Base-by-base conservation (phyloP, 306 rosid genomes). In the Cicer judaicum region DNA sequence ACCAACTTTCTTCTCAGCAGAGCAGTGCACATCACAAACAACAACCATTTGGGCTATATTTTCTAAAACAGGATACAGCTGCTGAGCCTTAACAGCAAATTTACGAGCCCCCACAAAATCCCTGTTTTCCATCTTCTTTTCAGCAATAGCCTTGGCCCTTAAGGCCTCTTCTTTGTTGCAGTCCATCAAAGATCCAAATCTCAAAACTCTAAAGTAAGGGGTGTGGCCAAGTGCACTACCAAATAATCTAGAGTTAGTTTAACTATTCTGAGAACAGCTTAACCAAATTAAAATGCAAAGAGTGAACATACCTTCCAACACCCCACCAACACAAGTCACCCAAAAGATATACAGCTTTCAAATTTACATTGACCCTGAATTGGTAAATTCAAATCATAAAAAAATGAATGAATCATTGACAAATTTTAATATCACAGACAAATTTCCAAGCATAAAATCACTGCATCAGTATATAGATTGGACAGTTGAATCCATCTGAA, bases 151-250 rank as follows among this genome's bases (percentile, higher is more conserved):
- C 87, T 74, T 94, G 81, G 97, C 93, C 92, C 90, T 92, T 80
- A 89, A 12, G 85, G 99, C 99, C 91, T 94, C 99, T 81, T 94
- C 97, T 78, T 83, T 94, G 75, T 94, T 92, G 85, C 97, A 94
- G 74, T 92, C 97, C 99, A 94, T 94, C 43, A 67, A 70, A 60
- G 54, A 78, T 50, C 43, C 24, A 81, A 47, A 48, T 54, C 78
- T 56, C 52, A 71, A 68, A 88, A 68, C 66, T 82, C 52, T 15
- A 62, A 65, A 73, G 75, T 73, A 59, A 18, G 60, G 68, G 72
- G 80, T 79, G 52, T 12, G 60, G 47, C 50, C 64, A 78, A 49
- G 48, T 59, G 16, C 74, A 70, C 44, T 15, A 43, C 66, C 61
- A 54, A 76, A 68, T 47, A 39, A 74, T 41, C 73, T 76, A 69